phyloP scores from a whole-genome alignment of 768 basidiomycete species.

The Amanita muscaria region DNA sequence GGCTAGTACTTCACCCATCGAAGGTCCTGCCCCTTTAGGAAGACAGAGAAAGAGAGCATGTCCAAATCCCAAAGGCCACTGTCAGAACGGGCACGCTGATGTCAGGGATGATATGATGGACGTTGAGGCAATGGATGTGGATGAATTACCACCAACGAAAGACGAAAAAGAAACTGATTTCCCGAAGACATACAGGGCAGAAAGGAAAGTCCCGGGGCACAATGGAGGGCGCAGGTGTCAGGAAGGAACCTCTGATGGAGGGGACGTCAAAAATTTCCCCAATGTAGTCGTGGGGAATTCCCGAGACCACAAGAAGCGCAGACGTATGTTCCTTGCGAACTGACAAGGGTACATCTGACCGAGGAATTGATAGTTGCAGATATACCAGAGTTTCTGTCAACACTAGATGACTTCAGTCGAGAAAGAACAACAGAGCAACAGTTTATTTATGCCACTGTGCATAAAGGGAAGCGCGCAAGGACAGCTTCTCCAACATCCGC shows the following conservation, averaged over 20 bases:
- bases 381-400: neutral
- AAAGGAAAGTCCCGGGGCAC: neutral
- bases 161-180: too few species aligned
- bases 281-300: neutral
- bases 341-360: neutral
- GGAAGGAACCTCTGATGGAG: too few species aligned
- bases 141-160: conserved; percentile 22
- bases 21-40: neutral
- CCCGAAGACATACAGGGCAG: too few species aligned
- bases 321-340: neutral
- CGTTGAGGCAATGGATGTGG: conserved; percentile 43
- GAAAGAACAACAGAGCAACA: neutral
- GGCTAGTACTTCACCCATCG: conserved; percentile 7
- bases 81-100: conserved; percentile 1
- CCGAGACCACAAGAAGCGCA: neutral
- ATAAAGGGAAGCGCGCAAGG: conserved; percentile 40
- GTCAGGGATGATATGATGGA: conserved; percentile 33
- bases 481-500: conserved; percentile 35
- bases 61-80: conserved; percentile 4
- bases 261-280: neutral
- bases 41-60: neutral
- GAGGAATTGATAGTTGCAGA: neutral
- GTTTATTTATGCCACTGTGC: conserved; percentile 21
- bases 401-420: neutral
- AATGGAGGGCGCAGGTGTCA: neutral